Conservation (phyloP, 768 basidiomycete species). For the Tephrocybe rancida region DNA sequence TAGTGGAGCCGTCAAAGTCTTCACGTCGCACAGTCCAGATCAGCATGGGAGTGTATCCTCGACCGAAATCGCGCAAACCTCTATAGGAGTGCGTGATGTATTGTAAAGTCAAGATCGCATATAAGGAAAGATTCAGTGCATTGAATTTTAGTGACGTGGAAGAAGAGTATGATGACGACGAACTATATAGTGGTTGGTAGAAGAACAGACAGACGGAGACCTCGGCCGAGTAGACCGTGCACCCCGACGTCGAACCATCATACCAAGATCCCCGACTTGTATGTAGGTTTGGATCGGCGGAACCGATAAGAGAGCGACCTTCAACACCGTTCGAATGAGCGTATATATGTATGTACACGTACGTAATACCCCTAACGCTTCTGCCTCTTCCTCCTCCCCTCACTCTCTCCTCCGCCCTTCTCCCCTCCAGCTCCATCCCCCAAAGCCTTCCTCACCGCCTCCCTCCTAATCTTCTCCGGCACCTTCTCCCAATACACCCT, state of each 20-base stretch:
- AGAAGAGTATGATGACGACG: background rate
- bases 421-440: slow-evolving; percentile 1
- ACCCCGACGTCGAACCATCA: too few relatives aligned
- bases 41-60: background rate
- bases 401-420: background rate
- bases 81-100: background rate
- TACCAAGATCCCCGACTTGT: too few relatives aligned
- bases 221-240: too few relatives aligned
- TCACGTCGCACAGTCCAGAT: background rate
- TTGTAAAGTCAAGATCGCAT: background rate
- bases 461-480: slow-evolving; percentile 67
- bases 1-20: background rate
- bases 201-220: too few relatives aligned
- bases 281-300: too few relatives aligned
- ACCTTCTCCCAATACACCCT: slow-evolving; percentile 81
- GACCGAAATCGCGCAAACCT: background rate
- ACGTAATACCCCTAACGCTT: too few relatives aligned
- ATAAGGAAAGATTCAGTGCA: background rate
- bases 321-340: too few relatives aligned
- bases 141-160: background rate
- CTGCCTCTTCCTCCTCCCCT: slow-evolving; percentile 13
- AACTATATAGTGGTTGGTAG: too few relatives aligned
- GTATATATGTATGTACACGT: too few relatives aligned
- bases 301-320: too few relatives aligned
- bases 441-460: slow-evolving; percentile 42